Percentiles rank a stretch among this genome's conserved stretches.
These are phyloP conservation scores for Metarhizium anisopliae DNA, from an alignment of 2,329 filamentous ascomycete genomes.

Conservation along the genomic window DNA sequence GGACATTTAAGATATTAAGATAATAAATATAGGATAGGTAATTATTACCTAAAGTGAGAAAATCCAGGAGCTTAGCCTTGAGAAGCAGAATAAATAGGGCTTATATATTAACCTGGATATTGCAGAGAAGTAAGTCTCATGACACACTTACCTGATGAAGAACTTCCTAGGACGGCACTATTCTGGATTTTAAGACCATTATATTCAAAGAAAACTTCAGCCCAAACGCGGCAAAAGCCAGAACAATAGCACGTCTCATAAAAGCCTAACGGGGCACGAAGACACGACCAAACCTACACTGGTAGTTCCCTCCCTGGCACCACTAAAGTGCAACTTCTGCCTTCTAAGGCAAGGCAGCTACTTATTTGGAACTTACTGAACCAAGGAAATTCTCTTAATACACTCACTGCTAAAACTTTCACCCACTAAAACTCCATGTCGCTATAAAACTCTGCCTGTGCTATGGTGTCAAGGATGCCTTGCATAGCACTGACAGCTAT, in stretches of 20 bases:
- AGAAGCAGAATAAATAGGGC: not conserved
- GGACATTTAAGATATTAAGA: not conserved
- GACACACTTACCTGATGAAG: not conserved
- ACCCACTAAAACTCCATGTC: not conserved
- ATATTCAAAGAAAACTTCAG: not conserved
- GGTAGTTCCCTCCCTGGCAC: not conserved
- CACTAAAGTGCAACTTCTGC: not conserved
- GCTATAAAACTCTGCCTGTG: not conserved
- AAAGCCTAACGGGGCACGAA: not conserved
- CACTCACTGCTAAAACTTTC: not conserved
- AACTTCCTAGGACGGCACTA: not conserved
- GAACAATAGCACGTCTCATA: not conserved
- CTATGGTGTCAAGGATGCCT: not conserved
- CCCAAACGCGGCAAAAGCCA: not conserved
- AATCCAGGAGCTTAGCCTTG: not conserved
- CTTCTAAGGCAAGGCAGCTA: not conserved
- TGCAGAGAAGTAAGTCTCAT: not conserved
- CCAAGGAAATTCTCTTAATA: not conserved
- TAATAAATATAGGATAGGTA: not conserved
- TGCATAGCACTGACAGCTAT: not conserved
- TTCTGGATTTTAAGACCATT: not conserved
- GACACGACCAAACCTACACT: not conserved
- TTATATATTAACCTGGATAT: not conserved
- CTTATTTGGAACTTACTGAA: not conserved
- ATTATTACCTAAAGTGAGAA: not conserved